Evolutionary conservation across 352 stramenopile species (phyloP), one percentile per base, ranked within the genome.

Genomic region (Phytophthora idaei): DNA sequence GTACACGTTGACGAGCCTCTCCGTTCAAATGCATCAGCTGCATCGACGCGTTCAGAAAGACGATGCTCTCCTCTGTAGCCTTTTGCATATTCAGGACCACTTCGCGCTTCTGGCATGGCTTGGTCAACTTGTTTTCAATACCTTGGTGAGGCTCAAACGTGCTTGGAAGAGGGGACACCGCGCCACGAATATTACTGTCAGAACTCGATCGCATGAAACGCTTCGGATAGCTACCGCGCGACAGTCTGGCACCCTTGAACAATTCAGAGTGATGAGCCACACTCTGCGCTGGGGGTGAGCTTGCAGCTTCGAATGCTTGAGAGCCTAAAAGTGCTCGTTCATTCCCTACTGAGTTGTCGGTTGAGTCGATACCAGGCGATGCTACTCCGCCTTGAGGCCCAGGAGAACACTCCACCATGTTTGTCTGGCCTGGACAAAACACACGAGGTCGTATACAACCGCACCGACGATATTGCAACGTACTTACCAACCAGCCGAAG

Each of bases 21-120:
- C 80, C 84, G 28, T 93, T 86, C 7, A 87, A 51, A 56, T 91
- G 78, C 44, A 90, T 53, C 0, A 92, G 57, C 58, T 93, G 83
- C 34, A 92, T 77, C 10, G 83, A 91, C 12, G 80, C 80, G 37
- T 79, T 79, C 12, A 91, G 56, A 39, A 90, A 89, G 5, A 75
- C 71, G 17, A 85, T 71, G 11, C 67, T 63, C 5, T 67, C 67
- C 8, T 67, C 52, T 50, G 34, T 37, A 52, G n/a, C 1, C 1
- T 15, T 27, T 54, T 65, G 11, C 21, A 21, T 21, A 21, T 21
- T 21, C 21, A 21, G 21, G 21, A 21, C 21, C 21, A 21, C 21
- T 21, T 21, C 21, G 21, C 21, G 21, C 21, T 21, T 21, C 21
- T 49, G 50, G 12, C 1, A 3, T 17, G 17, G 44, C 3, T 54